Conservation (phyloP, 352 stramenopile species). For the Phytophthora fragariae region DNA sequence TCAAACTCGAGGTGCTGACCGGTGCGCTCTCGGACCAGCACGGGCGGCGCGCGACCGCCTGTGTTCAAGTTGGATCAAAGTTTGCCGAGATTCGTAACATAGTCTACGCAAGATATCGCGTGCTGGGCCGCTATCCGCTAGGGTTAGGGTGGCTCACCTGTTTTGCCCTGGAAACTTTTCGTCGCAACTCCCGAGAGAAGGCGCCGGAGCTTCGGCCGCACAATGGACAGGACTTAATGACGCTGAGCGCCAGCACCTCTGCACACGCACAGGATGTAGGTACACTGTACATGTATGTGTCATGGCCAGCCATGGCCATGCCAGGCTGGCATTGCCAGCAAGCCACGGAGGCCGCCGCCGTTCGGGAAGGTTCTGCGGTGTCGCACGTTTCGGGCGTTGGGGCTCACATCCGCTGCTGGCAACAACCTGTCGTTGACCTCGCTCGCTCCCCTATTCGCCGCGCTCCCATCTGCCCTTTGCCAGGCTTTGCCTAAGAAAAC, state of each 20-base stretch:
- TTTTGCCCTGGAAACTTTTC: slow-evolving; percentile 20
- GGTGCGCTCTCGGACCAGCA: slow-evolving; percentile 12
- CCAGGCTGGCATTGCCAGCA: background rate
- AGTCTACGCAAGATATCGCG: slow-evolving; percentile 1
- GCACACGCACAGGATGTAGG: no score
- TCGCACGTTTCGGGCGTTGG: slow-evolving; percentile 33
- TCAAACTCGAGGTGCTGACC: slow-evolving; percentile 12
- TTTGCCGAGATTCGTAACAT: slow-evolving; percentile 9
- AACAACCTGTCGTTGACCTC: slow-evolving; percentile 24
- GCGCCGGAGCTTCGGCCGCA: background rate
- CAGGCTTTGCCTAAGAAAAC: slow-evolving; percentile 32
- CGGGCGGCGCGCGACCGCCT: background rate
- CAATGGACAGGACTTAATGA: background rate
- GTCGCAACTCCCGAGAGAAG: slow-evolving; percentile 13
- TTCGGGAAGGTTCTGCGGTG: background rate
- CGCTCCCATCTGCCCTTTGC: slow-evolving; percentile 32
- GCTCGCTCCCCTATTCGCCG: slow-evolving; percentile 12
- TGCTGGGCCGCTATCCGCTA: slow-evolving; percentile 18
- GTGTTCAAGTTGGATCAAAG: background rate
- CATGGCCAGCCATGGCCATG: background rate
- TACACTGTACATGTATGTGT: no score
- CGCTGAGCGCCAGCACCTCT: background rate
- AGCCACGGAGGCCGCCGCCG: background rate
- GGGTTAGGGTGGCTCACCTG: slow-evolving; percentile 27
- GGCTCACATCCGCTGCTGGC: no score